Conservation (phyloP, 1,139 yeast species). For the Candida buenavistaensis region DNA sequence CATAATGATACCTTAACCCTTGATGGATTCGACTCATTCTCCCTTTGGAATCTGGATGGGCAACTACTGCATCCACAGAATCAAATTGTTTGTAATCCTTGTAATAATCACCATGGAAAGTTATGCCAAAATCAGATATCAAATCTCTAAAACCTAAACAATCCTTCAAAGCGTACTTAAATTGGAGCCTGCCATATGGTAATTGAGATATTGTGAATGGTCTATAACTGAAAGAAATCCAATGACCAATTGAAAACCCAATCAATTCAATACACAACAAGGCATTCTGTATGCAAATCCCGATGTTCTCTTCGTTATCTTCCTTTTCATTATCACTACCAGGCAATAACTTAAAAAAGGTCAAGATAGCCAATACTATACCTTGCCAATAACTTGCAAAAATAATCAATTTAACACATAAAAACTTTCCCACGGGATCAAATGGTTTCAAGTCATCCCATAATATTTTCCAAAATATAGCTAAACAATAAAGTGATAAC, state of each 20-base stretch:
- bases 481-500: conserved; percentile 78
- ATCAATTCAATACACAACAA: conserved; percentile 81
- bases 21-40: conserved; percentile 74
- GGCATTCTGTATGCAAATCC: conserved; percentile 71
- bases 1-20: conserved; percentile 78
- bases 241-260: conserved; percentile 84
- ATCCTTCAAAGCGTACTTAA: conserved; percentile 68
- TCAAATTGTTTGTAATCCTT: conserved; percentile 79
- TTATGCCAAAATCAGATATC: conserved; percentile 68
- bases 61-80: conserved; percentile 68
- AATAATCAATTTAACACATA: conserved; percentile 89
- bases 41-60: conserved; percentile 67
- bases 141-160: conserved; percentile 76
- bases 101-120: conserved; percentile 75
- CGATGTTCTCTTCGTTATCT: conserved; percentile 36
- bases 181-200: conserved; percentile 68
- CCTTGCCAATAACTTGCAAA: conserved; percentile 99
- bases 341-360: conserved; percentile 53
- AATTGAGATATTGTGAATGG: conserved; percentile 64
- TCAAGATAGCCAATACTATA: conserved; percentile 61
- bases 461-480: conserved; percentile 88
- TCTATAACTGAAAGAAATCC: conserved; percentile 76
- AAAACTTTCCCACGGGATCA: conserved; percentile 87
- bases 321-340: conserved; percentile 23
- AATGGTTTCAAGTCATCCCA: conserved; percentile 74